A percentile compares a stretch with the other conserved stretches of the same genome.
These are phyloP conservation scores for Arachnomyces sp. DNA, from an alignment of 2,329 filamentous ascomycete species.

Conservation along the genomic window DNA sequence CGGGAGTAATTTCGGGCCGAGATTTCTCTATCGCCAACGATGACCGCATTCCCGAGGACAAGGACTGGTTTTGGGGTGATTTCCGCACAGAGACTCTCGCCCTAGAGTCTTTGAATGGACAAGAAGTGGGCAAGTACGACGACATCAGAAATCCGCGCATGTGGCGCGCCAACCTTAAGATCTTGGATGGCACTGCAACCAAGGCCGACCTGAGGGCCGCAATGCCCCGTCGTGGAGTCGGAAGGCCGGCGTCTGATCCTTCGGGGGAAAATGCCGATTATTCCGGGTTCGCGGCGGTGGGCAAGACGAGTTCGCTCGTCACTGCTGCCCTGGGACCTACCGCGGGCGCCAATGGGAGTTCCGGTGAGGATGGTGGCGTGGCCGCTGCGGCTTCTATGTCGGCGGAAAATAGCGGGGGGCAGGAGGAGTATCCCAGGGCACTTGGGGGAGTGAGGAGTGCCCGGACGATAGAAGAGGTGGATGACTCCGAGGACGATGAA, in stretches of 20 bases:
- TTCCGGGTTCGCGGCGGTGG: slow-evolving; percentile 23
- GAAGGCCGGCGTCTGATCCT: slow-evolving; percentile 15
- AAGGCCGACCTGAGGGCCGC: slow-evolving; percentile 19
- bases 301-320: slow-evolving; percentile 33
- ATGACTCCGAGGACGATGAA: slow-evolving; percentile 10
- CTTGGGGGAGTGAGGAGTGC: background rate
- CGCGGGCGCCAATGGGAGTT: slow-evolving; percentile 20
- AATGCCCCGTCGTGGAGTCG: slow-evolving; percentile 21
- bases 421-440: slow-evolving; percentile 7
- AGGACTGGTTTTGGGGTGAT: slow-evolving; percentile 52
- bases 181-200: slow-evolving; percentile 31
- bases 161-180: slow-evolving; percentile 39
- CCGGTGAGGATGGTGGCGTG: slow-evolving; percentile 8
- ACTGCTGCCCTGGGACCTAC: slow-evolving; percentile 26
- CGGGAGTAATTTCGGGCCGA: slow-evolving; percentile 39
- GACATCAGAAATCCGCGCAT: slow-evolving; percentile 37
- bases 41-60: slow-evolving; percentile 37
- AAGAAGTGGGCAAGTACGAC: slow-evolving; percentile 42
- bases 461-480: slow-evolving; percentile 1
- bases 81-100: slow-evolving; percentile 48
- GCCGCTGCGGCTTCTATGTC: slow-evolving; percentile 5
- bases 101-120: slow-evolving; percentile 46
- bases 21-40: slow-evolving; percentile 40
- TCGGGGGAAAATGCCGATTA: slow-evolving; percentile 8
- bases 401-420: slow-evolving; percentile 8